Percentiles rank a stretch among this genome's conserved stretches.
phyloP scores from a whole-genome alignment of 108 stramenopile species.

The Aurantiochytrium sp. region DNA sequence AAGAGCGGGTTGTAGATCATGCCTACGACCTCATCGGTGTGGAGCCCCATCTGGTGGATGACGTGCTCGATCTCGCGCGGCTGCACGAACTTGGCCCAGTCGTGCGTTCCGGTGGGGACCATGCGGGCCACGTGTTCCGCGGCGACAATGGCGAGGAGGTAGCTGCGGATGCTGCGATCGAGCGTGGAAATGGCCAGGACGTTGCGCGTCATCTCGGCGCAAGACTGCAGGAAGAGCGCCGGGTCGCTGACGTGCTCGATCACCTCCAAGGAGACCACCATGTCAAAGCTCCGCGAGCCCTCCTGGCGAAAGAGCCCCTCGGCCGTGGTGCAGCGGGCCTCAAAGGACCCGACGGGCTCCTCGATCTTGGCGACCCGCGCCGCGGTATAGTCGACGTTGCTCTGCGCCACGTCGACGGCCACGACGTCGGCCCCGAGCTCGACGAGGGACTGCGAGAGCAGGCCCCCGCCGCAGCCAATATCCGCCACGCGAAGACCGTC shows the following conservation, averaged over 20 bases:
- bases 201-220: not conserved
- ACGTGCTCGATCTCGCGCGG: not conserved
- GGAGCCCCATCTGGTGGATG: not conserved
- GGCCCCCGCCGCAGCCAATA: slow-evolving; percentile 9
- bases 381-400: not conserved
- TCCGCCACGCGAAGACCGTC: not conserved
- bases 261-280: not conserved
- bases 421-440: slow-evolving; percentile 10
- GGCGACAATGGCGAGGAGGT: not conserved
- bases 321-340: not conserved
- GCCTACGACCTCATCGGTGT: not conserved
- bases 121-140: not conserved
- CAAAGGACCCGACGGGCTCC: not conserved
- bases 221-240: not conserved
- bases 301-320: not conserved
- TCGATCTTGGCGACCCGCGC: not conserved
- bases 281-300: not conserved
- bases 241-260: slow-evolving; percentile 26
- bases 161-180: not conserved
- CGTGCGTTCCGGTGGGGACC: slow-evolving; percentile 17
- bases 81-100: slow-evolving; percentile 27
- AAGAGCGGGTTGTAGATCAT: slow-evolving; percentile 11
- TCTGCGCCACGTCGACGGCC: not conserved
- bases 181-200: slow-evolving; percentile 12
- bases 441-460: not conserved